Evolutionary conservation across 768 basidiomycete genomes (phyloP).

Genomic region (Punctularia strigosozonata): DNA sequence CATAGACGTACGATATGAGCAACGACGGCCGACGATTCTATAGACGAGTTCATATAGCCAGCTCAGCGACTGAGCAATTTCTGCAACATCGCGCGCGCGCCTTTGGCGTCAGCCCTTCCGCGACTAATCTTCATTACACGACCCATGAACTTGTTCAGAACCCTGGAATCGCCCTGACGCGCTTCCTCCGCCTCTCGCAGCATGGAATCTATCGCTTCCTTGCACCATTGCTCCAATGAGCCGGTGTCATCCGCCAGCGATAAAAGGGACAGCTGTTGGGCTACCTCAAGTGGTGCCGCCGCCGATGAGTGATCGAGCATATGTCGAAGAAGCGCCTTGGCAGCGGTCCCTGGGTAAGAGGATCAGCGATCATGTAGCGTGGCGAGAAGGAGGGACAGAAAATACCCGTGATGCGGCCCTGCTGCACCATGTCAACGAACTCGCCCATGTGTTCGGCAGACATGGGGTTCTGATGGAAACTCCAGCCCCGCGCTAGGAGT

Average conservation of each 20-base stretch:
- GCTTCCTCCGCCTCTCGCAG: conserved; percentile 59
- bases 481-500: conserved; percentile 44
- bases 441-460: conserved; percentile 56
- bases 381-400: conserved; percentile 2
- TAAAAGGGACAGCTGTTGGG: conserved; percentile 34
- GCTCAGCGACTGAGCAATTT: too few relatives aligned
- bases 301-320: conserved; percentile 39
- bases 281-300: conserved; percentile 29
- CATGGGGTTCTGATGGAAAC: conserved; percentile 49
- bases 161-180: conserved; percentile 59
- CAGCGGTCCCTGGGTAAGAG: conserved; percentile 51
- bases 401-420: conserved; percentile 57
- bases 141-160: conserved; percentile 73
- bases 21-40: too few relatives aligned
- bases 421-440: conserved; percentile 65
- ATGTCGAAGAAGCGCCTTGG: conserved; percentile 63
- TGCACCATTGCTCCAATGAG: conserved; percentile 41
- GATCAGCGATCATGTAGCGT: conserved; percentile 3
- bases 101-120: conserved; percentile 80
- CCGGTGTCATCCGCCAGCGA: conserved; percentile 22
- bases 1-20: too few relatives aligned
- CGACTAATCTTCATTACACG: conserved; percentile 73
- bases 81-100: too few relatives aligned
- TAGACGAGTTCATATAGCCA: too few relatives aligned
- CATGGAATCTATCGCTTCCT: conserved; percentile 48